Conservation (phyloP, 495 filamentous ascomycete species). For the Penicillium argentinense region DNA sequence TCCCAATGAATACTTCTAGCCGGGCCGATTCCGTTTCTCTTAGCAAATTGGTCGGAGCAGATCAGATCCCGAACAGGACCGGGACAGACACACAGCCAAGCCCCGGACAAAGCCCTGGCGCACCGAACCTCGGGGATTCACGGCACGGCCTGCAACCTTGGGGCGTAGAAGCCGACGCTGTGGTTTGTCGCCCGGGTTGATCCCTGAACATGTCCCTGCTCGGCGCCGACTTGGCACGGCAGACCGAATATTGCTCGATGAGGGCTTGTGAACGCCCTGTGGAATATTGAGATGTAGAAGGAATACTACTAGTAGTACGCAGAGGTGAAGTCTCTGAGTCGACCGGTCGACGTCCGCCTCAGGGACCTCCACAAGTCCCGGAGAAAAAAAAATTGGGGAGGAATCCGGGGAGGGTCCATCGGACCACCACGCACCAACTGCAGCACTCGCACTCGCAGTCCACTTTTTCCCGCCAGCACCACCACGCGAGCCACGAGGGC, state of each 20-base stretch:
- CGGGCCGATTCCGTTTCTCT: not conserved
- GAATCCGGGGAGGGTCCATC: slow-evolving; percentile 20
- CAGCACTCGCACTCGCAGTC: not conserved
- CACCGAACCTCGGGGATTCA: too few relatives aligned
- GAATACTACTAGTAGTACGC: too few relatives aligned
- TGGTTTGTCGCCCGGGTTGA: slow-evolving; percentile 12
- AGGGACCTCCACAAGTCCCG: slow-evolving; percentile 1
- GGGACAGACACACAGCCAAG: not conserved
- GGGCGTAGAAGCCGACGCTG: slow-evolving; percentile 11
- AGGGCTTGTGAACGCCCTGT: too few relatives aligned
- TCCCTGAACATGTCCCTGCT: slow-evolving; percentile 8
- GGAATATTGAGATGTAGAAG: too few relatives aligned
- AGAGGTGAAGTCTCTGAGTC: too few relatives aligned
- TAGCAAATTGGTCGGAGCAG: slow-evolving; percentile 2
- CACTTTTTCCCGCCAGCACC: slow-evolving; percentile 1
- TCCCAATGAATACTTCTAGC: not conserved
- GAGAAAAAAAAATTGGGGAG: slow-evolving; percentile 8
- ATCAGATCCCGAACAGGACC: not conserved
- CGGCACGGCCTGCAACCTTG: not conserved
- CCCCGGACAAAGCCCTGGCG: not conserved
- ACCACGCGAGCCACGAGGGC: slow-evolving; percentile 12
- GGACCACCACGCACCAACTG: slow-evolving; percentile 1
- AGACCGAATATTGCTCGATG: not conserved
- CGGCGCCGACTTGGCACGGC: slow-evolving; percentile 5
- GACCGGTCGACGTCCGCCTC: not conserved